Evolutionary conservation across 345 rosid genomes (phyloP).

Genomic region (Kandelia obovata): DNA sequence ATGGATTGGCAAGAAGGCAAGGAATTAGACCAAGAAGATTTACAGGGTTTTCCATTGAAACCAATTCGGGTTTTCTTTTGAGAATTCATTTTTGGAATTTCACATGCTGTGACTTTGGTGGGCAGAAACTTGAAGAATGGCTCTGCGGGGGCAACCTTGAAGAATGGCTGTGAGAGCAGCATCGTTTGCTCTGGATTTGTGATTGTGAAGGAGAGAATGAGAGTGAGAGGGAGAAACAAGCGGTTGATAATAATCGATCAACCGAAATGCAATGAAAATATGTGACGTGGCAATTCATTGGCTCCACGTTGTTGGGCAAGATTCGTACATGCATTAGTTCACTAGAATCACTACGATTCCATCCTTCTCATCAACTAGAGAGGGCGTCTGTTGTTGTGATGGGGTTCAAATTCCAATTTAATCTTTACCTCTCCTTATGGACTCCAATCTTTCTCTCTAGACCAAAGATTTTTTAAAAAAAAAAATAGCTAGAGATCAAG

Average conservation of each 20-base stretch:
- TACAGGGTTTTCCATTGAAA: slow-evolving; percentile 7
- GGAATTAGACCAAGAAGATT: slow-evolving; percentile 5
- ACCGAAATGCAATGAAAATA: neutral
- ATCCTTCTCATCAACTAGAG: neutral
- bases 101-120: slow-evolving; percentile 23
- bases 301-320: neutral
- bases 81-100: slow-evolving; percentile 24
- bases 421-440: no score
- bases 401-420: no score
- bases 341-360: neutral
- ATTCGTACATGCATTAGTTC: neutral
- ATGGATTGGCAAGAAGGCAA: slow-evolving; percentile 19
- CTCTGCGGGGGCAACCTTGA: slow-evolving; percentile 21
- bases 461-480: no score
- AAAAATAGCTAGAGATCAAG: no score
- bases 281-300: slow-evolving; percentile 5
- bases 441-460: no score
- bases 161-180: slow-evolving; percentile 24
- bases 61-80: slow-evolving; percentile 13
- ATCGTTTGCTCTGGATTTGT: neutral
- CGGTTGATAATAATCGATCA: slow-evolving; percentile 26
- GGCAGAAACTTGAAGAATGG: slow-evolving; percentile 18
- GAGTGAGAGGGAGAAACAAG: slow-evolving; percentile 9
- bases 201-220: neutral
- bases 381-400: no score